Evolutionary conservation across 2,329 filamentous ascomycete genomes (phyloP), one percentile per base, ranked within the genome.

Genomic region (Verticillium zaregamsianum): DNA sequence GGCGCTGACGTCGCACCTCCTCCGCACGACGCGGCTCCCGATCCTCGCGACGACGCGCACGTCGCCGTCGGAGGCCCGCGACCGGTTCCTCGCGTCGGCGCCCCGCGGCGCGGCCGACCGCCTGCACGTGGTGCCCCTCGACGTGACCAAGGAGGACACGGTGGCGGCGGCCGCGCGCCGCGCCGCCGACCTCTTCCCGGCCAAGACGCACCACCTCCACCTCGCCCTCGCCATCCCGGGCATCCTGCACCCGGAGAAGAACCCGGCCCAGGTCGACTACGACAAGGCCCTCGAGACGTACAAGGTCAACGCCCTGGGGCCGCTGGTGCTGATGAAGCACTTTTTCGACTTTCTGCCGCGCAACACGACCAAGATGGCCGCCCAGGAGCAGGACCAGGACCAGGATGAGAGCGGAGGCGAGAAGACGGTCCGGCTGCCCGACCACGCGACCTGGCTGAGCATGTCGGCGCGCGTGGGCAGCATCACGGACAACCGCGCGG

Each of bases 381-480:
- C 20, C 5, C 64, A 62, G 6, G 59, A 61, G 2, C 45, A 60
- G 32, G 15, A 68, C 5, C 59, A 65, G 8, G 59, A 64, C 49
- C 4, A 62, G 65, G 25, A 39, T 12, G 12, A 17, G 31, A 25
- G 11, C 8, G n/a, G 12, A n/a, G n/a, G 25, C n/a, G 23, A 49
- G n/a, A 33, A 69, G 72, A 23, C 7, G 15, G 40, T 49, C 8
- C 17, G 37, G 69, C 77, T 90, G 2, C 79, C 82, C 0, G 61
- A 67, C 0, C 80, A 84, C 60, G 86, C 90, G 0, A 83, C 88
- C 2, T 91, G 89, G 80, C 82, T 89, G n/a, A 85, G 85, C 69
- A 90, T 93, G 86, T 89, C 89, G 6, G 92, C 91, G 2, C 86
- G 92, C 54, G 90, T 96, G 0, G 91, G 91, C 11, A 89, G 85